A percentile compares a stretch with the other conserved stretches of the same genome.
Conservation (phyloP, 192 early-diverging fungal species). For the Coemansia sp. region DNA sequence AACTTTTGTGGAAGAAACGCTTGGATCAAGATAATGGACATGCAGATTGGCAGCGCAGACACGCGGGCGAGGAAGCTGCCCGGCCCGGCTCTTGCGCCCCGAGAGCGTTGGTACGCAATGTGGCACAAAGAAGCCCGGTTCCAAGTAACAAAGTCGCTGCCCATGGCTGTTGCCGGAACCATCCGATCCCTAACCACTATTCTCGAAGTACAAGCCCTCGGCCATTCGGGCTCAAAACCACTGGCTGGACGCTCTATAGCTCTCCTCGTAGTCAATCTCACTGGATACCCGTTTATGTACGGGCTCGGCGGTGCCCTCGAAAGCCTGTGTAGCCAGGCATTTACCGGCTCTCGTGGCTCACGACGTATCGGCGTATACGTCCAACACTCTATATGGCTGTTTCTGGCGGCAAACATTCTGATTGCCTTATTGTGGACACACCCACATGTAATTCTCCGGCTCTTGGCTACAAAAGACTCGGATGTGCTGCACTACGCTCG, state of each 20-base stretch:
- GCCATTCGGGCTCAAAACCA: constrained; percentile 61
- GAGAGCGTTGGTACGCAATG: constrained; percentile 2
- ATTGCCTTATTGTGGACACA: constrained; percentile 42
- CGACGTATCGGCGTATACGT: constrained; percentile 67
- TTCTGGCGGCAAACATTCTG: constrained; percentile 38
- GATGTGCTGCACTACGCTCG: constrained; percentile 68
- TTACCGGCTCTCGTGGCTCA: constrained; percentile 60
- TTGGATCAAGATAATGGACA: background rate
- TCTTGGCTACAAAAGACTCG: constrained; percentile 71
- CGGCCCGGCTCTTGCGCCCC: background rate
- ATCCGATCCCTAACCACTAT: constrained; percentile 65
- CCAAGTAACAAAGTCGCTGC: constrained; percentile 45
- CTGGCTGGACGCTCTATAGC: constrained; percentile 70
- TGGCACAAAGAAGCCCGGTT: constrained; percentile 37
- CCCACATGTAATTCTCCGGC: constrained; percentile 57
- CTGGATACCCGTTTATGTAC: constrained; percentile 71
- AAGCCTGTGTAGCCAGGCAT: constrained; percentile 75
- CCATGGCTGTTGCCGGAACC: constrained; percentile 62
- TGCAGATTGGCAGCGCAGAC: background rate
- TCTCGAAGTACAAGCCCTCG: constrained; percentile 63
- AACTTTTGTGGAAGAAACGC: background rate
- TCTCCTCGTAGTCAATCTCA: constrained; percentile 72
- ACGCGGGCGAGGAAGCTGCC: background rate
- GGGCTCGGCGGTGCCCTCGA: constrained; percentile 75
- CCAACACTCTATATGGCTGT: constrained; percentile 80